Evolutionary conservation across 768 basidiomycete species (phyloP).

Genomic region (Polyporus arcularius): DNA sequence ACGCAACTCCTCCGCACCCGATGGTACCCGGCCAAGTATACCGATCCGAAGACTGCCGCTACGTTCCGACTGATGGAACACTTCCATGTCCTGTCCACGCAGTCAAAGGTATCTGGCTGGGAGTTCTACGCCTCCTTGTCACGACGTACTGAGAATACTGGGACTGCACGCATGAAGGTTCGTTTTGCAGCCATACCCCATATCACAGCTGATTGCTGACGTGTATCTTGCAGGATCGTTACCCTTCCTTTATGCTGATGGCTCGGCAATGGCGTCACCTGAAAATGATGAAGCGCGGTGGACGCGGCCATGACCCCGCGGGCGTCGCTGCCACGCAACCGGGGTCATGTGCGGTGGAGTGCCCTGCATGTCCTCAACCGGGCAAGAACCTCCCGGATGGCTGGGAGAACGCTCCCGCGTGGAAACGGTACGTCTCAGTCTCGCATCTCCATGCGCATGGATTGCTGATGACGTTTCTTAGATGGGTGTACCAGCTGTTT

Average conservation of each 20-base stretch:
- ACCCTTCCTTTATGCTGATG: conserved; percentile 16
- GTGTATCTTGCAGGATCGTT: conserved; percentile 17
- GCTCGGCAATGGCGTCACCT: conserved; percentile 23
- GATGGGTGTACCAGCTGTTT: conserved; percentile 27
- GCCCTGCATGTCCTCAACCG: conserved; percentile 29
- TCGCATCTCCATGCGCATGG: too few species aligned
- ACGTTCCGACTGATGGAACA: conserved; percentile 32
- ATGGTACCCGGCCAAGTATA: conserved; percentile 33
- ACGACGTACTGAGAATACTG: conserved; percentile 33
- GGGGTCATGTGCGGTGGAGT: conserved; percentile 15
- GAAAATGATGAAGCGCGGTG: conserved; percentile 22
- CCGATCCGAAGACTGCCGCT: conserved; percentile 30
- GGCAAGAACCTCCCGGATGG: conserved; percentile 21
- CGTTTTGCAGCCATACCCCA: too few species aligned
- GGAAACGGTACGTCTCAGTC: too few species aligned
- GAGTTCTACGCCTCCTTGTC: conserved; percentile 34
- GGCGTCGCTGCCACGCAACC: conserved; percentile 17
- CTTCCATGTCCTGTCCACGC: conserved; percentile 35
- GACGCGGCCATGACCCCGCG: conserved; percentile 21
- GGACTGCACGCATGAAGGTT: conserved; percentile 1
- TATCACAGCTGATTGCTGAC: too few species aligned
- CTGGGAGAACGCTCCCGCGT: not conserved
- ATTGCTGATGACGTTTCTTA: too few species aligned
- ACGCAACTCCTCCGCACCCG: conserved; percentile 33
- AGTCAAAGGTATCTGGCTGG: conserved; percentile 34